Evolutionary conservation across 1,284 basidiomycete species (phyloP).

Genomic region (Apiotrichum gamsii): DNA sequence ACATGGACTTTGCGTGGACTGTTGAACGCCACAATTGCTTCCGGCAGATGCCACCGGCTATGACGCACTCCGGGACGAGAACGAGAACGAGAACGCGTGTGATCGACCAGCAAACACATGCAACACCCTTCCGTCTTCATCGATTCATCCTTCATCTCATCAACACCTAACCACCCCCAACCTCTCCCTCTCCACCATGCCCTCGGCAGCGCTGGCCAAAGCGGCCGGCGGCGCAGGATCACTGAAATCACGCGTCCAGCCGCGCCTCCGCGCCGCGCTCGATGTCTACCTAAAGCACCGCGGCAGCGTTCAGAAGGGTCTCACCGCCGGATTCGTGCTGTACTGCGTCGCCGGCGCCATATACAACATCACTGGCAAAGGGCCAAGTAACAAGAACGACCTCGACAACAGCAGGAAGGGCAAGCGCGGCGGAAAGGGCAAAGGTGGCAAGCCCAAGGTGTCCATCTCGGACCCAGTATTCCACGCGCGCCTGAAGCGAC

Average conservation of each 20-base stretch:
- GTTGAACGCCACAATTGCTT: too few species aligned
- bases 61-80: too few species aligned
- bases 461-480: constrained; percentile 75
- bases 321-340: constrained; percentile 51
- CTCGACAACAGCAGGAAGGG: constrained; percentile 11
- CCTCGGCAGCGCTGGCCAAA: too few species aligned
- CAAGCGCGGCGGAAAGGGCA: constrained; percentile 13
- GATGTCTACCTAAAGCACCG: constrained; percentile 57
- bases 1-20: too few species aligned
- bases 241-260: neutral
- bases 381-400: neutral
- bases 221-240: too few species aligned
- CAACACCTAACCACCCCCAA: too few species aligned
- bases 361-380: constrained; percentile 27
- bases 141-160: too few species aligned
- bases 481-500: constrained; percentile 68
- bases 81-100: too few species aligned
- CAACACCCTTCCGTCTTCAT: too few species aligned
- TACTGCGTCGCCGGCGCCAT: constrained; percentile 39
- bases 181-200: too few species aligned
- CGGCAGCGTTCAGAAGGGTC: constrained; percentile 60
- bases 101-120: too few species aligned
- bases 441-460: constrained; percentile 9
- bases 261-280: constrained; percentile 14
- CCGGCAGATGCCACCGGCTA: too few species aligned